Evolutionary conservation across 2,329 filamentous ascomycete species (phyloP).

Genomic region (Fonsecaea monophora): DNA sequence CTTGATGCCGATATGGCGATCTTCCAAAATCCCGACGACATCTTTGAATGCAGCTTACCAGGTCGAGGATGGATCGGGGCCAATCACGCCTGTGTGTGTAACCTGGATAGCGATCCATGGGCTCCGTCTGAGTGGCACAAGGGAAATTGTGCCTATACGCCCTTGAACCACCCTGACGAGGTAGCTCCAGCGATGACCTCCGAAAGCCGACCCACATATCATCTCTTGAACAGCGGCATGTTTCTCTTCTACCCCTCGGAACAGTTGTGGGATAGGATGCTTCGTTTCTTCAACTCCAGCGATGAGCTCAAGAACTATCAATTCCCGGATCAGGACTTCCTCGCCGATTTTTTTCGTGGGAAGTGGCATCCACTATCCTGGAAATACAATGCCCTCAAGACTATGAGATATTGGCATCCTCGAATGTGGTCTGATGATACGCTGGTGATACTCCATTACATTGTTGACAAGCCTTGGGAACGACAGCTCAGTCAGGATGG

Average conservation of each 20-base stretch:
- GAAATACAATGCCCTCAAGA: slow-evolving; percentile 62
- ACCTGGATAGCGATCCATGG: slow-evolving; percentile 55
- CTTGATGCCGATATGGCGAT: slow-evolving; percentile 62
- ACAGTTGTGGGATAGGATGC: slow-evolving; percentile 50
- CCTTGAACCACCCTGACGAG: slow-evolving; percentile 39
- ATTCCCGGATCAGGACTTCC: slow-evolving; percentile 63
- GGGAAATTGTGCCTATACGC: slow-evolving; percentile 56
- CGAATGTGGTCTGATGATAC: slow-evolving; percentile 59
- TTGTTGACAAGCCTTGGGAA: slow-evolving; percentile 64
- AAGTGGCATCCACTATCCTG: slow-evolving; percentile 56
- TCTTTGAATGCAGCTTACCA: slow-evolving; percentile 54
- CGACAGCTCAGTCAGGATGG: slow-evolving; percentile 51
- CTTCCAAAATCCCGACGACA: slow-evolving; percentile 51
- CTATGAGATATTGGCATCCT: slow-evolving; percentile 60
- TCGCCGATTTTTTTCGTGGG: slow-evolving; percentile 56
- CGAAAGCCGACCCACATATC: slow-evolving; percentile 48
- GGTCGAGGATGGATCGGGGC: slow-evolving; percentile 47
- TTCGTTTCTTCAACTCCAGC: slow-evolving; percentile 48
- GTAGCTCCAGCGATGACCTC: slow-evolving; percentile 36
- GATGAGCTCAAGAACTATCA: slow-evolving; percentile 52
- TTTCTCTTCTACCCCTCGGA: slow-evolving; percentile 56
- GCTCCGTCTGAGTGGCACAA: slow-evolving; percentile 57
- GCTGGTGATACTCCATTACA: slow-evolving; percentile 60
- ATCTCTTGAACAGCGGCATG: slow-evolving; percentile 56
- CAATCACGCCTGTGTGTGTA: slow-evolving; percentile 17